phyloP scores from a whole-genome alignment of 2,329 filamentous ascomycete genomes.

The Colletotrichum lupini region DNA sequence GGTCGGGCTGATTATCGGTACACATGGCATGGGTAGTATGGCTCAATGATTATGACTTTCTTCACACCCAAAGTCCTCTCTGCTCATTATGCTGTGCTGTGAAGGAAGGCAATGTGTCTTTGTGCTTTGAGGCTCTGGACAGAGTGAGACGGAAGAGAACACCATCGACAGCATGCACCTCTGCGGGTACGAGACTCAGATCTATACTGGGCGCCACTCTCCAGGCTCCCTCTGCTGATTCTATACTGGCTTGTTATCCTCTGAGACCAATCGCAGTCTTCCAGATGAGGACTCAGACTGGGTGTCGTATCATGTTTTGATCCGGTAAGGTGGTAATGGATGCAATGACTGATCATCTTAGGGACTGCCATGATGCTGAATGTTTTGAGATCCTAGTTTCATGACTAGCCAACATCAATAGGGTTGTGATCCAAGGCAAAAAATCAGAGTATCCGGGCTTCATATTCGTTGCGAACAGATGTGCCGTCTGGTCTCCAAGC shows the following conservation, averaged over 20 bases:
- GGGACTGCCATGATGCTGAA: background rate
- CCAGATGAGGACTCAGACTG: background rate
- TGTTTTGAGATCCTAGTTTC: background rate
- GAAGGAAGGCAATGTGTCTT: background rate
- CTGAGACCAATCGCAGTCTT: background rate
- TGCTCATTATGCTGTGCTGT: background rate
- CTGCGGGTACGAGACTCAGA: background rate
- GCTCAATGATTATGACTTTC: conserved; percentile 33
- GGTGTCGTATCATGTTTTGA: background rate
- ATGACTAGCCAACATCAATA: background rate
- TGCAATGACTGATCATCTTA: background rate
- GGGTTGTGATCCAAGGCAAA: background rate
- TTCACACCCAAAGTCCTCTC: background rate
- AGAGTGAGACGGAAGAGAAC: background rate
- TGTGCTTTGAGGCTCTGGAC: background rate
- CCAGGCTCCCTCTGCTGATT: background rate
- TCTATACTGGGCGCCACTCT: background rate
- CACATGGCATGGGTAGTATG: conserved; percentile 28
- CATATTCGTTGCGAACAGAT: background rate
- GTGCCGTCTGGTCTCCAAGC: background rate
- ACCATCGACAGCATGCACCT: background rate
- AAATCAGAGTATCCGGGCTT: background rate
- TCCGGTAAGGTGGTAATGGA: background rate
- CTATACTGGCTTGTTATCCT: background rate
- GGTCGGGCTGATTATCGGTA: conserved; percentile 15